Base-by-base conservation (phyloP, 208 protist genomes). In the Leishmania tarentolae region DNA sequence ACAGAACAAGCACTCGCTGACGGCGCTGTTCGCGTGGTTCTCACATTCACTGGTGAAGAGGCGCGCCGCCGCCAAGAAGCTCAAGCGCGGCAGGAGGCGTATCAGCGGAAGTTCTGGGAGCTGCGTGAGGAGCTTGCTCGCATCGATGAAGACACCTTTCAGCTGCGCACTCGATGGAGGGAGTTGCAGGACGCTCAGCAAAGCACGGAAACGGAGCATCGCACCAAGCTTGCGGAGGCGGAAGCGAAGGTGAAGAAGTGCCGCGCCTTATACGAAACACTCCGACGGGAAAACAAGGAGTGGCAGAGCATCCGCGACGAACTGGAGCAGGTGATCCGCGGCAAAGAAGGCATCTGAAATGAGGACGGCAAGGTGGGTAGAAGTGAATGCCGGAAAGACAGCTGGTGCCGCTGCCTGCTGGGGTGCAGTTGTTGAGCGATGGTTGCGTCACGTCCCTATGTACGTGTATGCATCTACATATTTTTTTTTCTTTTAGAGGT, bases 271-370 rank as follows among this genome's bases (percentile, higher is more conserved):
- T 77, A 84, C 46, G 69, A 78, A 42, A 73, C 87, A 13, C 83
- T 96, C 74, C 40, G 87, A 76, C 84, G 77, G 21, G 92, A 96
- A 77, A 87, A 88, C 42, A 75, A 82, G 21, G 91, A 94, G 66
- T 96, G 92, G 92, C 31, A 83, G 47, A 79, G 77, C 50, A 89
- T 94, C 59, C 76, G 84, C 37, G 40, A 88, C 35, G 86, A 92
- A 28, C 85, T 95, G 79, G 61, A 90, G 72, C 75, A 59, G n/a
- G 69, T 87, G 19, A 42, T 77, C 24, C 44, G 40, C 44, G 44
- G 44, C n/a, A 15, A 52, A 73, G 6, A 31, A 13, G n/a, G 50
- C 9, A 3, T 17, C 69, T 53, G 69, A 24, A 24, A 19, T 28
- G 28, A 21, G 44, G 53, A 57, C 50, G 72, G 9, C 31, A 61